Evolutionary conservation across 148 eudicot genomes (phyloP), one percentile per base, ranked within the genome.

Genomic region (Dianthus caryophyllus): DNA sequence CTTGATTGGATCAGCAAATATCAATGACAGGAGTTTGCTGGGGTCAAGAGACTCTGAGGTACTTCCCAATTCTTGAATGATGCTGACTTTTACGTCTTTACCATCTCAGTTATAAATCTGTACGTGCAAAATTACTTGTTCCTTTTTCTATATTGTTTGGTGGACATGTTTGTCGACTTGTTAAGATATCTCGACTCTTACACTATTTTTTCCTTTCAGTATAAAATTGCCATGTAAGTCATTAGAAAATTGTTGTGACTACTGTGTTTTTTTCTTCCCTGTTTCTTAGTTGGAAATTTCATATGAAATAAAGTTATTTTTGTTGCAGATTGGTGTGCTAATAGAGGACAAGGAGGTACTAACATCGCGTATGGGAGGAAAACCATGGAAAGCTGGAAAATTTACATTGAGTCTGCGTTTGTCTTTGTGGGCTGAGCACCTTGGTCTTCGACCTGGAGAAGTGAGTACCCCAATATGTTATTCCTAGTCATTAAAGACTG

Each of bases 1-100:
- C 55, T 83, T 94, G 80, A 76, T 94, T 80, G 99, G 97, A 71
- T 94, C 99, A 59, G 99, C 97, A 64, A 94, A 94, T 76, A 86
- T 94, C 55, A 94, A 94, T 74, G 99, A 94, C 65, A 83, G 99
- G 72, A 94, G 99, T 81, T 82, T 94, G 83, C 85, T 94, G 72
- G 99, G 99, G 59, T 90, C 97, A 69, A 80, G 99, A 66, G 99
- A 94, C 76, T 94, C 99, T 56, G 99, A 94, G 97, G 99, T 94
- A 71, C 60, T 26, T 31, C 48, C 69, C 71, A 65, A 57, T 38
- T 14, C 20, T 24, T 9, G n/a, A 17, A 68, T 39, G 43, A 47
- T 63, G 47, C 70, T 64, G 51, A 9, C 10, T 41, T 3, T 3
- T 41, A 27, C 30, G 57, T 25, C 26, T 15, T 50, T 59, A 1